These are phyloP conservation scores for Serendipita sp. DNA, from an alignment of 1,284 basidiomycete genomes.

Conservation along the genomic window DNA sequence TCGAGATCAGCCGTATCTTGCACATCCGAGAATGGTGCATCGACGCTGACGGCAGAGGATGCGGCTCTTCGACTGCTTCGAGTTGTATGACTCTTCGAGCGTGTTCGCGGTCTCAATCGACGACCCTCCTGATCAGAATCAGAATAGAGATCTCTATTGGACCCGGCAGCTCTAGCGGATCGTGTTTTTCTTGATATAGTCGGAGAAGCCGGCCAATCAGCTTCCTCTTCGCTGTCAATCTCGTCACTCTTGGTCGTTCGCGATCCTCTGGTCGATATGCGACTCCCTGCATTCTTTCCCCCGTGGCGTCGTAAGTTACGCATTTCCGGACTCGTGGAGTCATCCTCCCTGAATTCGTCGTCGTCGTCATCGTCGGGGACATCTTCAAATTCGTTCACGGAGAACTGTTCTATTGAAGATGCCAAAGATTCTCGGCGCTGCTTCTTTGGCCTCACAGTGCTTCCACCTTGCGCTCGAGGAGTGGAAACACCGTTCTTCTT, in stretches of 20 bases:
- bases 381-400: background rate
- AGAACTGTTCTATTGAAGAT: background rate
- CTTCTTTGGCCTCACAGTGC: background rate
- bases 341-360: conserved; percentile 2
- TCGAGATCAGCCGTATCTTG: background rate
- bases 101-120: background rate
- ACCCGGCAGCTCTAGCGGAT: background rate
- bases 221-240: background rate
- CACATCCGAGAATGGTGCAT: background rate
- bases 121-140: background rate
- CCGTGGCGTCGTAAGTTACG: background rate
- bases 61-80: background rate
- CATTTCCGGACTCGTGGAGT: conserved; percentile 3
- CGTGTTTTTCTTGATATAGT: background rate
- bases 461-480: background rate
- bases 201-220: background rate
- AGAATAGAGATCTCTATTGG: background rate
- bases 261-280: background rate
- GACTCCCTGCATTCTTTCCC: background rate
- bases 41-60: background rate
- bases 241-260: background rate
- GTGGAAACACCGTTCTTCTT: background rate
- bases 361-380: background rate
- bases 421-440: background rate
- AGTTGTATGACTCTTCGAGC: conserved; percentile 4